Base-by-base conservation (phyloP, 345 rosid species). In the Moricandia arvensis region DNA sequence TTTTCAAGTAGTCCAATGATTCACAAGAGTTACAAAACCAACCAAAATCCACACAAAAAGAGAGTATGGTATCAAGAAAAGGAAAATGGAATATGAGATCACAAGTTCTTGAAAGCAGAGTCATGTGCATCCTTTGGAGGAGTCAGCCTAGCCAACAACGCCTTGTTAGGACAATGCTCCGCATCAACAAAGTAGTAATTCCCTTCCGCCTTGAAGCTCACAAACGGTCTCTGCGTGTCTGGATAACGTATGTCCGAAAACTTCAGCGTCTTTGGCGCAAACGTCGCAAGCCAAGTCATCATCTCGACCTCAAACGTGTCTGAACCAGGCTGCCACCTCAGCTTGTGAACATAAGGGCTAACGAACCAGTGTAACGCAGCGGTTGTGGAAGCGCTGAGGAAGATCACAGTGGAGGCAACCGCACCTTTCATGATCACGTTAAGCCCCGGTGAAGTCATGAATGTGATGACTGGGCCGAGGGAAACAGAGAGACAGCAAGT, bases 401-500 rank as follows among this genome's bases (percentile, higher is more conserved):
- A 87, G 74, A 94, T 94, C 45, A 91, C 97, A 0, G 96, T 68
- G 21, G 97, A 87, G 3, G 97, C 97, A 75, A 91, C 93, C 0
- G 97, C 97, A 53, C 96, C 98, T 72, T 94, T 94, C 75, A 91
- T 75, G 82, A 94, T 91, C 60, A 94, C 97, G 17, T 91, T 91
- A 78, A 82, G 59, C 8, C 87, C 93, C 0, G 91, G 89, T 13
- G 92, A 86, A 43, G 97, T 95, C 97, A 95, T 89, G 86, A 95
- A 95, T 29, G 97, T 90, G 82, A 92, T 84, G 69, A 92, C 97
- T 0, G 99, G 99, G 27, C 96, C 97, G 43, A 92, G 69, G 21
- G 99, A 90, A 4, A 95, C 97, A 0, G 97, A 92, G 58, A 95
- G 96, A 73, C 97, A 95, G 89, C 97, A 92, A 34, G 97, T 92